These are phyloP conservation scores for Aspergillus steynii DNA, from an alignment of 495 filamentous ascomycete genomes.

Conservation along the genomic window DNA sequence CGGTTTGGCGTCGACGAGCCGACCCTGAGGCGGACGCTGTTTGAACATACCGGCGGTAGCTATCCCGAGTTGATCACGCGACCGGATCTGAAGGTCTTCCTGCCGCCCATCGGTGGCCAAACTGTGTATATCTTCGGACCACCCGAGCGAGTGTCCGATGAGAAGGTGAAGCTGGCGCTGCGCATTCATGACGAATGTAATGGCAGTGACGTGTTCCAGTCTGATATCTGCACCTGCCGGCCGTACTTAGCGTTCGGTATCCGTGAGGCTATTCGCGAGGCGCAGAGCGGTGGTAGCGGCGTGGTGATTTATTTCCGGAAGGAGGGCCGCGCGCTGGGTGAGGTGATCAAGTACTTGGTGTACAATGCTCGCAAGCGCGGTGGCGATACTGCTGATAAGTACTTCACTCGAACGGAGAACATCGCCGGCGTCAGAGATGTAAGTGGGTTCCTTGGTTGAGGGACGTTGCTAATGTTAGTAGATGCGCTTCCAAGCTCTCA, in stretches of 20 bases:
- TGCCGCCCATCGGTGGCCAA: constrained; percentile 93
- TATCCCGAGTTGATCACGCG: constrained; percentile 93
- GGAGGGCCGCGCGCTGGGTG: constrained; percentile 92
- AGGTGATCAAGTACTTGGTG: constrained; percentile 95
- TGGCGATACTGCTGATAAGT: constrained; percentile 88
- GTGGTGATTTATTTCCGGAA: constrained; percentile 99
- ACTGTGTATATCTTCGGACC: constrained; percentile 98
- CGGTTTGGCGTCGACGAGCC: constrained; percentile 95
- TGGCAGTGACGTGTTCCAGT: constrained; percentile 96
- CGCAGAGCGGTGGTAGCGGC: constrained; percentile 89
- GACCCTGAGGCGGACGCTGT: constrained; percentile 78
- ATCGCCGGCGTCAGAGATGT: constrained; percentile 88
- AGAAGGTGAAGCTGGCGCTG: constrained; percentile 78
- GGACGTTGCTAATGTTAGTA: constrained; percentile 8
- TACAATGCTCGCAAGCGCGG: constrained; percentile 90
- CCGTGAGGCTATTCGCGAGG: constrained; percentile 94
- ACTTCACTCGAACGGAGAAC: constrained; percentile 95
- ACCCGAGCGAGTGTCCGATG: constrained; percentile 86
- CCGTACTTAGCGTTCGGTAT: constrained; percentile 97
- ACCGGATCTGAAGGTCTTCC: constrained; percentile 90
- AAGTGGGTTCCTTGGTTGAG: constrained; percentile 8
- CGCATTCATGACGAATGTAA: constrained; percentile 98
- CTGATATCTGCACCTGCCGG: constrained; percentile 96
- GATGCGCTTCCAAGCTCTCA: constrained; percentile 99
- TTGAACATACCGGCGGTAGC: constrained; percentile 92